phyloP scores from a whole-genome alignment of 2,329 filamentous ascomycete genomes.

The Cladosporium sp. region DNA sequence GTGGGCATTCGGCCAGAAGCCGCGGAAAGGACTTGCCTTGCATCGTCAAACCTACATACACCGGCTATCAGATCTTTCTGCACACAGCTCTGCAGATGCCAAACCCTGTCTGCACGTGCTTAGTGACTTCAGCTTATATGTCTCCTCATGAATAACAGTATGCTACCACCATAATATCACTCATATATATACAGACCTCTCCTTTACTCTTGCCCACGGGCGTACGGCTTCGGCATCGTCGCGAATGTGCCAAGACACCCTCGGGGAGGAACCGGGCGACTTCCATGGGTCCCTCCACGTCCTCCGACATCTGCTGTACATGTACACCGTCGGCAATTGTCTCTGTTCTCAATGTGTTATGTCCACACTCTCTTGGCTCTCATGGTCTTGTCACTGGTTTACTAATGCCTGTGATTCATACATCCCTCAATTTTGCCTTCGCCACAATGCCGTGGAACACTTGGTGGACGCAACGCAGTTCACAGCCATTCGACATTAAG shows the following conservation, averaged over 20 bases:
- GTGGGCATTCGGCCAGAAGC: background rate
- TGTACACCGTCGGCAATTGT: background rate
- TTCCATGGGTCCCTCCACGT: background rate
- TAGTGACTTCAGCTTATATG: background rate
- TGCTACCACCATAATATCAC: background rate
- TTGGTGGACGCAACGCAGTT: background rate
- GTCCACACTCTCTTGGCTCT: background rate
- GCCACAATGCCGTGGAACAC: background rate
- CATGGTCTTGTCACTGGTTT: background rate
- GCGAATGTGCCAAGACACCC: background rate
- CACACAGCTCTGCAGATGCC: background rate
- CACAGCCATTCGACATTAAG: background rate
- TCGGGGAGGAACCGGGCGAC: background rate
- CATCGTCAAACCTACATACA: background rate
- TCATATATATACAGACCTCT: background rate
- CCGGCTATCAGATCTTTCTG: background rate
- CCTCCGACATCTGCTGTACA: background rate
- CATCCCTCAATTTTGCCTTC: background rate
- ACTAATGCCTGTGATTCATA: background rate
- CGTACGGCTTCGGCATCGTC: background rate
- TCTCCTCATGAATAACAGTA: background rate
- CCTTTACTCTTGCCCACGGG: background rate
- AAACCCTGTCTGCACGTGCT: slow-evolving; percentile 1
- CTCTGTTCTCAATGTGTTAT: background rate
- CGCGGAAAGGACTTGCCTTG: background rate